phyloP scores from a whole-genome alignment of 352 stramenopile genomes.

The Phytophthora idaei region DNA sequence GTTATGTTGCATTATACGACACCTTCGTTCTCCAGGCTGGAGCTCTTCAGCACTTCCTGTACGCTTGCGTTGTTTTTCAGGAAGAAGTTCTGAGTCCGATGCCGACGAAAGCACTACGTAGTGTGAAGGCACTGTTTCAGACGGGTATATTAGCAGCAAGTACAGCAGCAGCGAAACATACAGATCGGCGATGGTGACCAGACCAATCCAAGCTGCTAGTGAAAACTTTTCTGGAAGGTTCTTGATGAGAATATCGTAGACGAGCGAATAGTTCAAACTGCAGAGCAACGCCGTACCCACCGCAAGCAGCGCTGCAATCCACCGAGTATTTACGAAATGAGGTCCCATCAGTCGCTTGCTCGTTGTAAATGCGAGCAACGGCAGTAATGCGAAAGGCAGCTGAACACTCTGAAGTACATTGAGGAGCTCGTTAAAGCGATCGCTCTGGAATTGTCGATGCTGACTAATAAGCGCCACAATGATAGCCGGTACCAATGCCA shows the following conservation, averaged over 20 bases:
- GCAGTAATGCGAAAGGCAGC: constrained; percentile 86
- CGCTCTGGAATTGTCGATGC: constrained; percentile 52
- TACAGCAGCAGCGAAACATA: constrained; percentile 63
- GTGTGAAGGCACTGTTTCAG: constrained; percentile 4
- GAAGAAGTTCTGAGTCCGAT: not conserved
- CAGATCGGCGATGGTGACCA: constrained; percentile 27
- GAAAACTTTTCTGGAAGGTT: constrained; percentile 42
- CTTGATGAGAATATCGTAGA: constrained; percentile 55
- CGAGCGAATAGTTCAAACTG: constrained; percentile 67
- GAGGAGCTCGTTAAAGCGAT: constrained; percentile 81
- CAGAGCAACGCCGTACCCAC: constrained; percentile 56
- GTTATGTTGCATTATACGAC: constrained; percentile 5
- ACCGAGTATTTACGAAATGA: constrained; percentile 46
- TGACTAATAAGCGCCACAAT: constrained; percentile 71
- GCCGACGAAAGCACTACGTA: constrained; percentile 9
- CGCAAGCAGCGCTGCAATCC: constrained; percentile 42
- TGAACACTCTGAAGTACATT: constrained; percentile 91
- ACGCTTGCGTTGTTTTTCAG: constrained; percentile 5
- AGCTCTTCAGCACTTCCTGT: constrained; percentile 13
- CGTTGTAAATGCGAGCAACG: constrained; percentile 78
- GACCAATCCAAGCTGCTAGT: constrained; percentile 8
- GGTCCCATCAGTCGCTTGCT: constrained; percentile 68
- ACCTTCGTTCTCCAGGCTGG: constrained; percentile 6
- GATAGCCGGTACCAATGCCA: constrained; percentile 85
- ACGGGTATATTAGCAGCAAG: constrained; percentile 61